Evolutionary conservation across 371 early-diverging fungal genomes (phyloP).

Genomic region (Basidiobolus heterosporus): DNA sequence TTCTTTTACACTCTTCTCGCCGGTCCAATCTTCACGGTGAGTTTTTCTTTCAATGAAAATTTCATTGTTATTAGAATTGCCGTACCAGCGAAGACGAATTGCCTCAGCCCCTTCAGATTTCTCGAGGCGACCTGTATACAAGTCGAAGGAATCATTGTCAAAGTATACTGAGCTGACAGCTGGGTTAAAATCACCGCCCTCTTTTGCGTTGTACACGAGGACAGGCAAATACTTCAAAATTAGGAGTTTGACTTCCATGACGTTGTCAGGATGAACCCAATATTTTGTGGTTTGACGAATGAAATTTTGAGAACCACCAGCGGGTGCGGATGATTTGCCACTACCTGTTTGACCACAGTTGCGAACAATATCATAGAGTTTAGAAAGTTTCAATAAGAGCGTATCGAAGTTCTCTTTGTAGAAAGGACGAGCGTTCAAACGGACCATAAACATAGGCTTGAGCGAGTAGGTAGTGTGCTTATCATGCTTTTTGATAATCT

Average conservation of each 20-base stretch:
- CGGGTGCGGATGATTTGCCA: conserved; percentile 27
- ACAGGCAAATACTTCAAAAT: conserved; percentile 93
- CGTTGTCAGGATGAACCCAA: conserved; percentile 98
- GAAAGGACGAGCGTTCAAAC: conserved; percentile 72
- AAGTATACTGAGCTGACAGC: conserved; percentile 87
- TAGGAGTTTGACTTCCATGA: conserved; percentile 84
- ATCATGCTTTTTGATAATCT: conserved; percentile 95
- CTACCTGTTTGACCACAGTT: conserved; percentile 45
- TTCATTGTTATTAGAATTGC: conserved; percentile 25
- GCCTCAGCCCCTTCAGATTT: conserved; percentile 89
- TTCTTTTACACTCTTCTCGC: conserved; percentile 84
- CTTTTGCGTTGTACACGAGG: conserved; percentile 62
- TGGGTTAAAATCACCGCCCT: conserved; percentile 41
- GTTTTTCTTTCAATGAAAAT: conserved; percentile 96
- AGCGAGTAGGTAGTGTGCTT: conserved; percentile 75
- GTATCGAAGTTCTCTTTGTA: conserved; percentile 82
- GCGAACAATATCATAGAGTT: conserved; percentile 75
- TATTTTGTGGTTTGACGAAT: conserved; percentile 85
- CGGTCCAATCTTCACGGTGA: conserved; percentile 92
- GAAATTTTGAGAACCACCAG: conserved; percentile 55
- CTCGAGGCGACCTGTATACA: conserved; percentile 83
- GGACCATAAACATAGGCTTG: conserved; percentile 73
- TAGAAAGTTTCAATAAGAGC: conserved; percentile 73
- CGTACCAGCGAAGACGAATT: conserved; percentile 85
- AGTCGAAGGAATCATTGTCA: conserved; percentile 82